Evolutionary conservation across 768 basidiomycete genomes (phyloP), one percentile per base, ranked within the genome.

Genomic region (Lentinula edodes): DNA sequence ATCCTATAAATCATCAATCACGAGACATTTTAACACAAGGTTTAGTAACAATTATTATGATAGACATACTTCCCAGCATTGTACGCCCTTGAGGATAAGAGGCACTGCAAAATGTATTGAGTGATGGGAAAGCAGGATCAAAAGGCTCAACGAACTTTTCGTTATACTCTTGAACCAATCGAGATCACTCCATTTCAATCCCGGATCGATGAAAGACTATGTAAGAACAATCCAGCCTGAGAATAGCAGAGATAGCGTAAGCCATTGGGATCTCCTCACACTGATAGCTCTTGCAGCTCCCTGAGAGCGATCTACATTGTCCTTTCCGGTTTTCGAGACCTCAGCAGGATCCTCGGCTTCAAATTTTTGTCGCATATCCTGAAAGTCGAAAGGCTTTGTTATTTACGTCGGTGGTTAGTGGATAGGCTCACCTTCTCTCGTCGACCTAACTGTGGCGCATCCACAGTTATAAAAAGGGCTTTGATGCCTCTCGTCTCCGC

Each of bases 331-430:
- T 64, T 80, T 82, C 7, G 70, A 77, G 8, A 84, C 81, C 62
- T 83, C 84, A 10, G 81, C 79, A 20, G 83, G 83, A 66, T 86
- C 86, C 38, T 88, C 89, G 2, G 90, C 93, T 42, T 90, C 92
- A 63, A 98, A 98, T 70, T 94, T 96, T 86, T 90, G 90, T 28
- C 96, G 82, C 95, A 98, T 98, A 69, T 98, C 96, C 86, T 78
- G 38, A 12, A 28, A 12, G 12, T 9, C 12, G 15, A 5, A 15
- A 18, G 12, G 12, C 8, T 4, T 8, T 36, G 10, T 7, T 41
- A 13, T 5, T 4, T 23, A n/a, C 6, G 41, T 8, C 36, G 4
- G 13, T 18, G 9, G 28, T 23, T n/a, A 20, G n/a, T 56, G 34
- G 6, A 56, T 9, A n/a, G 12, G 10, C 51, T 34, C 59, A 77